Base-by-base conservation (phyloP, 2,329 filamentous ascomycete species). In the Exophiala viscosa region DNA sequence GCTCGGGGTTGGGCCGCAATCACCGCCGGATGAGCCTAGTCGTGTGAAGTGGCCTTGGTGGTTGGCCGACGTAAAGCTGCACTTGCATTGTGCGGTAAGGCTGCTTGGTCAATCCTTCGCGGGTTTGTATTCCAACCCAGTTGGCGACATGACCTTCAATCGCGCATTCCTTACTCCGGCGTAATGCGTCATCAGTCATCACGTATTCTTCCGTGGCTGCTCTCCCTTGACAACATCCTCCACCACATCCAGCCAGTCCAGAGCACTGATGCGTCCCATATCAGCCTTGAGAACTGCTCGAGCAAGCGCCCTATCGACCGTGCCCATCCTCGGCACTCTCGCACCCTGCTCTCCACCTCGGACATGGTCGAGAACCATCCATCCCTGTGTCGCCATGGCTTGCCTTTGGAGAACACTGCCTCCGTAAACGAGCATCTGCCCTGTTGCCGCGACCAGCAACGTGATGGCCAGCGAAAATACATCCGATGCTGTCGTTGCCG, bases 391-490 rank as follows among this genome's bases (percentile, higher is more conserved):
- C 1, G 73, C 70, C 69, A 75, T 73, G 14, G 67, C 69, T 2
- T 74, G 64, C 10, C 71, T 65, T 57, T 72, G 68, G 61, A 73
- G 69, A 31, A 64, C 66, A 50, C 62, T 70, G 5, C 70, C 69
- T 0, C 70, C 64, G 50, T 75, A 76, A 1, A 76, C 60, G 8
- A 72, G 61, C n/a, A 74, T 48, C 57, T 76, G 70, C 1, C 73
- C 73, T 4, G 72, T 76, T 2, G 70, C 73, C 10, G 70, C 71
- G 1, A 72, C 71, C 14, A 76, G 65, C 5, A 76, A 61, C 5
- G 72, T 76, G 10, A 74, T 68, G 5, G 72, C 73, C 2, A 76
- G 65, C 0, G 73, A 74, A 52, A 75, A 76, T 1, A 76, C 67
- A 54, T 76, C 73, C 8, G 72, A 72, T 2, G 69, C 65, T 1